Base-by-base conservation (phyloP, 352 stramenopile species). In the Thalassiosira mediterranea region DNA sequence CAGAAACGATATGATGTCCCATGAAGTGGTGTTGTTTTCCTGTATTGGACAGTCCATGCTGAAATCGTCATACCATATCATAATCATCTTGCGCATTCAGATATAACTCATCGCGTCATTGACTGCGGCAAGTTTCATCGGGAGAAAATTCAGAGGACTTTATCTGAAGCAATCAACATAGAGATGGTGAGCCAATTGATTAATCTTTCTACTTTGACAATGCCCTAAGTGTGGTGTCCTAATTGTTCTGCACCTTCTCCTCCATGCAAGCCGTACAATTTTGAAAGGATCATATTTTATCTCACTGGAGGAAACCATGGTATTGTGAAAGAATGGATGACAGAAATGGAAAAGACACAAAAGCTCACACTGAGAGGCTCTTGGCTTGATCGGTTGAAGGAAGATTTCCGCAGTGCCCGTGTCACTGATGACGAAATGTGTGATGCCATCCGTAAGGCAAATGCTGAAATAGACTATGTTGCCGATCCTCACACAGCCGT, bases 111-210 rank as follows among this genome's bases (percentile, higher is more conserved):
- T 61, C 63, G 76, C 42, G 78, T 79, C 2, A 72, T 92, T 25
- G 32, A 67, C n/a, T 80, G 46, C n/a, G 88, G 88, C 37, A 44
- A 86, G 42, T 83, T 90, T 29, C 63, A 82, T 25, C 75, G 64
- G 44, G 56, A 76, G 19, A 42, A 64, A 13, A 92, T 94, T 74
- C 19, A 86, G 26, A 88, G 81, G 51, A 91, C 88, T 1, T 66
- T 92, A 19, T 86, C 67, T 15, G 88, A 94, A 48, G 88, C 88
- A 10, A 91, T 94, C 37, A 94, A 94, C 73, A 90, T 94, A 69
- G 84, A 92, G 79, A 54, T 90, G 15, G 77, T 82, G 44, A 71
- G 77, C 79, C 53, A 51, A 51, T 32, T 26, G 53, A 60, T 3
- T 23, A 13, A 19, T 64, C 21, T 2, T 21, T 11, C 4, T 63